A percentile compares a stretch with the other conserved stretches of the same genome.
Evolutionary conservation across 2,329 filamentous ascomycete genomes (phyloP).

Genomic region (Botrytis galanthina): DNA sequence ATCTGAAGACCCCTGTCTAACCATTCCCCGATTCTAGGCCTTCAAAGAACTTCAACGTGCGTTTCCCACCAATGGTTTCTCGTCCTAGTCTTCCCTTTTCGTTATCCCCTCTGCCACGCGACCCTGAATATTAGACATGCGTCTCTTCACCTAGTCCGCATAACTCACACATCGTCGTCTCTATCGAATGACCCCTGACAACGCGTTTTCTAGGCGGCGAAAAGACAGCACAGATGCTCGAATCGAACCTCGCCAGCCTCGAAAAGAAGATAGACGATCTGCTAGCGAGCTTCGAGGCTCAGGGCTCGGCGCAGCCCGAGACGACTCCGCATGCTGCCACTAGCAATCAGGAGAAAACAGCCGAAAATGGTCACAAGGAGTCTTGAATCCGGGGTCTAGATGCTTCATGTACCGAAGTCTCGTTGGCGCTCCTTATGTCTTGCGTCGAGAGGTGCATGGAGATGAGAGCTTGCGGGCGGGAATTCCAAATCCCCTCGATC

Average conservation of each 20-base stretch:
- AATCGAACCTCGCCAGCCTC: constrained; percentile 51
- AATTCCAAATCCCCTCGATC: neutral
- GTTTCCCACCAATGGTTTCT: constrained; percentile 8
- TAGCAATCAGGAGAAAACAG: neutral
- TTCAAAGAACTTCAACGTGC: constrained; percentile 20
- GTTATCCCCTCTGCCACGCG: neutral
- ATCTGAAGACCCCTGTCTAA: constrained; percentile 16
- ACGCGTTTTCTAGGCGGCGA: constrained; percentile 44
- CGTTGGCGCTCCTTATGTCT: neutral
- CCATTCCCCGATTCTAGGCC: constrained; percentile 14
- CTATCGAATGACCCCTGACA: neutral
- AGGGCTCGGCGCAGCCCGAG: constrained; percentile 18
- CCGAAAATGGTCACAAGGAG: neutral
- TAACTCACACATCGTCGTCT: neutral
- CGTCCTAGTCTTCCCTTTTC: neutral
- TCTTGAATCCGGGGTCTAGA: neutral
- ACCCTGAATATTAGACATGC: neutral
- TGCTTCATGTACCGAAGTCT: neutral
- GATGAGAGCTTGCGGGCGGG: neutral
- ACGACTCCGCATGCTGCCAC: neutral
- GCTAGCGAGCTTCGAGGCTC: constrained; percentile 48
- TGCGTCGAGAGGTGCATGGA: neutral
- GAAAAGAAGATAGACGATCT: constrained; percentile 56
- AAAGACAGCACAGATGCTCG: constrained; percentile 52
- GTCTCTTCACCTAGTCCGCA: neutral